phyloP scores from a whole-genome alignment of 768 basidiomycete species.

The Galerina sulciceps region DNA sequence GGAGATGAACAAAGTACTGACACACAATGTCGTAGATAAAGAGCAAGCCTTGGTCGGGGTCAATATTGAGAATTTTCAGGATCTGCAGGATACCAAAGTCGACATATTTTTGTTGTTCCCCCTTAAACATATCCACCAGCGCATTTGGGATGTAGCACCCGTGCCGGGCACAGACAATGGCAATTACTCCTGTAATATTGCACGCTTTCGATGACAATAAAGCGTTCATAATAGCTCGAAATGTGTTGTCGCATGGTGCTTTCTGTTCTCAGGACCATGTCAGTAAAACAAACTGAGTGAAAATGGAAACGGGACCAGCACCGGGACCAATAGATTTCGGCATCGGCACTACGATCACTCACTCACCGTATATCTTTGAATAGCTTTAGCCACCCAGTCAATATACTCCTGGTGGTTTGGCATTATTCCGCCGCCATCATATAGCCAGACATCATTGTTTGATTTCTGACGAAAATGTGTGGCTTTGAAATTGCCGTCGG shows the following conservation, averaged over 20 bases:
- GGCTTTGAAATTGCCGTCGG: no score
- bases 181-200: slow-evolving; percentile 17
- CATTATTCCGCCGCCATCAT: slow-evolving; percentile 19
- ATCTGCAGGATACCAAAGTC: slow-evolving; percentile 19
- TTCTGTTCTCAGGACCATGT: no score
- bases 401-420: slow-evolving; percentile 9
- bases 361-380: slow-evolving; percentile 14
- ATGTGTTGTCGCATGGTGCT: slow-evolving; percentile 19
- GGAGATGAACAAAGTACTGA: slow-evolving; percentile 17
- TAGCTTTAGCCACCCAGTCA: slow-evolving; percentile 7
- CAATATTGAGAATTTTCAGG: no score
- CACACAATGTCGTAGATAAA: no score
- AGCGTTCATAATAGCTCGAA: slow-evolving; percentile 14
- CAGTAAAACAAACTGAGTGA: no score
- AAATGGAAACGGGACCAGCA: no score
- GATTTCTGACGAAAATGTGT: background rate
- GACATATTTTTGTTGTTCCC: slow-evolving; percentile 28
- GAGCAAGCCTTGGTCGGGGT: no score
- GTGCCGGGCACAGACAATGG: slow-evolving; percentile 19
- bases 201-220: slow-evolving; percentile 7
- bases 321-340: no score
- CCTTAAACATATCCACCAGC: slow-evolving; percentile 20
- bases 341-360: no score
- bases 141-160: slow-evolving; percentile 20
- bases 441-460: slow-evolving; percentile 16